These are phyloP conservation scores for Cerrena zonata DNA, from an alignment of 1,284 basidiomycete genomes.

Conservation along the genomic window DNA sequence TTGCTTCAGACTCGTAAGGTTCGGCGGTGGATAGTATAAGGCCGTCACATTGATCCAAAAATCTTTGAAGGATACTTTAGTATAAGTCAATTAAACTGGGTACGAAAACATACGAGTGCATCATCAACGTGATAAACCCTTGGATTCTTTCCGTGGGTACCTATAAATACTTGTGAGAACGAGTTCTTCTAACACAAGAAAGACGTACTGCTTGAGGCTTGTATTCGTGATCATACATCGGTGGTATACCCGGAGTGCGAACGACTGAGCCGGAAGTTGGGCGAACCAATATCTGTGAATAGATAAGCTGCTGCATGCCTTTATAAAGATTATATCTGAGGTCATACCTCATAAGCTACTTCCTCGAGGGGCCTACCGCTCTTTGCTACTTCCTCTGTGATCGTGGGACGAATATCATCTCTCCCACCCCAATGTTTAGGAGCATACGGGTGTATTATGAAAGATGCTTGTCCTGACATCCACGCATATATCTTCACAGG, in stretches of 20 bases:
- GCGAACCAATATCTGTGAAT: neutral
- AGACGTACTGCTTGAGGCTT: slow-evolving; percentile 4
- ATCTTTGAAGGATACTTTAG: neutral
- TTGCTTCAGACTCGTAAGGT: slow-evolving; percentile 1
- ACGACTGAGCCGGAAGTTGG: neutral
- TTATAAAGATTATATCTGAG: neutral
- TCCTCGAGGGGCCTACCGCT: neutral
- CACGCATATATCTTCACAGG: slow-evolving; percentile 1
- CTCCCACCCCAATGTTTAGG: neutral
- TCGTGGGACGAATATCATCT: neutral
- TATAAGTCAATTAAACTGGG: neutral
- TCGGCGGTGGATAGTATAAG: slow-evolving; percentile 1
- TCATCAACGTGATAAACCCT: neutral
- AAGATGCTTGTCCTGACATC: neutral
- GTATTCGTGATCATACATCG: slow-evolving; percentile 7
- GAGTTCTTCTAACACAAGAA: neutral
- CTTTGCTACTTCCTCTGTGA: neutral
- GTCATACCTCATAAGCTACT: slow-evolving; percentile 4
- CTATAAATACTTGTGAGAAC: neutral
- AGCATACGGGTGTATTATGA: neutral
- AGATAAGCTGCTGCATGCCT: neutral
- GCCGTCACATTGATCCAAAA: slow-evolving; percentile 1
- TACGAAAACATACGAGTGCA: neutral
- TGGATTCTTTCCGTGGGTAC: no score
- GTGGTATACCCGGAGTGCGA: slow-evolving; percentile 1